Evolutionary conservation across 352 stramenopile species (phyloP).

Genomic region (Thraustochytrium sp.): DNA sequence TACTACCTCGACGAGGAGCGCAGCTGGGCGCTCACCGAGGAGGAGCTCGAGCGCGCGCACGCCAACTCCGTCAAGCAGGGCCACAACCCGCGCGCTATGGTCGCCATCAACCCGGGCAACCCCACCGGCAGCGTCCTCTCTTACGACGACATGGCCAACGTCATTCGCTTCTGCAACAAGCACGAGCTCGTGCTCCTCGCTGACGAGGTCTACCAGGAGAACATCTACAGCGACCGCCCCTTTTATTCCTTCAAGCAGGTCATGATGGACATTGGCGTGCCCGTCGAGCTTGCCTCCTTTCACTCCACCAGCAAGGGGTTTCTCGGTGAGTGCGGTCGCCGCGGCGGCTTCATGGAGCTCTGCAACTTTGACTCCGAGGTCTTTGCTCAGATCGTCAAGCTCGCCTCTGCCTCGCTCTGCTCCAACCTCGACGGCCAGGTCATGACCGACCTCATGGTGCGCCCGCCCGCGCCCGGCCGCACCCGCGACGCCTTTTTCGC

Average conservation of each 20-base stretch:
- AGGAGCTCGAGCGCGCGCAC: slow-evolving; percentile 78
- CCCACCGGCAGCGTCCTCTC: slow-evolving; percentile 86
- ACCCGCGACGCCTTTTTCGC: slow-evolving; percentile 78
- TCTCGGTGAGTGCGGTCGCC: slow-evolving; percentile 93
- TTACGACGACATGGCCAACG: slow-evolving; percentile 80
- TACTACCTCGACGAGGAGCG: slow-evolving; percentile 95
- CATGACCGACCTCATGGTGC: slow-evolving; percentile 95
- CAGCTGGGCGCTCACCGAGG: slow-evolving; percentile 76
- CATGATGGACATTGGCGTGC: slow-evolving; percentile 74
- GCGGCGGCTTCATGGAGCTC: slow-evolving; percentile 93
- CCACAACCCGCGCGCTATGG: slow-evolving; percentile 85
- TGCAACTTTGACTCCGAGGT: slow-evolving; percentile 82
- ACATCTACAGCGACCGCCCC: slow-evolving; percentile 88
- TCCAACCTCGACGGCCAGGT: slow-evolving; percentile 93
- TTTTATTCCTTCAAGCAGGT: slow-evolving; percentile 94
- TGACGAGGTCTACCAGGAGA: slow-evolving; percentile 99
- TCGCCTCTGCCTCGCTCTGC: slow-evolving; percentile 92
- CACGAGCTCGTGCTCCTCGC: slow-evolving; percentile 90
- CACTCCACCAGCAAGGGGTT: slow-evolving; percentile 98
- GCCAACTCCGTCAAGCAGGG: slow-evolving; percentile 73
- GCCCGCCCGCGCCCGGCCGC: slow-evolving; percentile 75
- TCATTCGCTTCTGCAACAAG: slow-evolving; percentile 89
- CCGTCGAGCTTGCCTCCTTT: slow-evolving; percentile 93
- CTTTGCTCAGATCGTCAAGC: slow-evolving; percentile 94
- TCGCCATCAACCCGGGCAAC: slow-evolving; percentile 99